phyloP scores from a whole-genome alignment of 306 rosid genomes.

The Coriaria nepalensis region DNA sequence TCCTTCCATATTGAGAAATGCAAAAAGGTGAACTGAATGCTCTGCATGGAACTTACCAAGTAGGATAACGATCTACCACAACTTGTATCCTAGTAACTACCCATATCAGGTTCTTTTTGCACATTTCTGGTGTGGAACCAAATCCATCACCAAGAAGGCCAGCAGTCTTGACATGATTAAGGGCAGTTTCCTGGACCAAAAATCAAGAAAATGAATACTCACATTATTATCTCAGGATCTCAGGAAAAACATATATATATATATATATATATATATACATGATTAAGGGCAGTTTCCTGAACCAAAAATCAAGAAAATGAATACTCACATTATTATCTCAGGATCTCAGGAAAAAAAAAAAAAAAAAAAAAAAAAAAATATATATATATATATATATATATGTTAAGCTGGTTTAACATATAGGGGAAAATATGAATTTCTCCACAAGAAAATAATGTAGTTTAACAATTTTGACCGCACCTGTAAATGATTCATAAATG shows the following conservation, averaged over 20 bases:
- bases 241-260: too few relatives aligned
- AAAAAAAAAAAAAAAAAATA: too few relatives aligned
- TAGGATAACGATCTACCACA: constrained; percentile 89
- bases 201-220: constrained; percentile 6
- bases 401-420: too few relatives aligned
- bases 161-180: constrained; percentile 83
- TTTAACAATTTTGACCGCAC: constrained; percentile 15
- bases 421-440: not conserved
- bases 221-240: not conserved
- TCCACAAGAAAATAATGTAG: not conserved
- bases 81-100: constrained; percentile 94
- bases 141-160: constrained; percentile 95
- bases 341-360: too few relatives aligned
- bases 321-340: not conserved
- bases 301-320: constrained; percentile 8
- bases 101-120: constrained; percentile 93
- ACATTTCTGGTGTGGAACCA: constrained; percentile 97
- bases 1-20: too few relatives aligned
- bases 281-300: constrained; percentile 99
- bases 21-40: too few relatives aligned
- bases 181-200: constrained; percentile 78
- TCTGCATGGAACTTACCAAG: constrained; percentile 46
- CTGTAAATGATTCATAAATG: constrained; percentile 97
- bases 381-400: too few relatives aligned
- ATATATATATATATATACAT: too few relatives aligned